A percentile compares a stretch with the other conserved stretches of the same genome.
Evolutionary conservation across 768 basidiomycete genomes (phyloP).

Genomic region (Roridomyces roridus): DNA sequence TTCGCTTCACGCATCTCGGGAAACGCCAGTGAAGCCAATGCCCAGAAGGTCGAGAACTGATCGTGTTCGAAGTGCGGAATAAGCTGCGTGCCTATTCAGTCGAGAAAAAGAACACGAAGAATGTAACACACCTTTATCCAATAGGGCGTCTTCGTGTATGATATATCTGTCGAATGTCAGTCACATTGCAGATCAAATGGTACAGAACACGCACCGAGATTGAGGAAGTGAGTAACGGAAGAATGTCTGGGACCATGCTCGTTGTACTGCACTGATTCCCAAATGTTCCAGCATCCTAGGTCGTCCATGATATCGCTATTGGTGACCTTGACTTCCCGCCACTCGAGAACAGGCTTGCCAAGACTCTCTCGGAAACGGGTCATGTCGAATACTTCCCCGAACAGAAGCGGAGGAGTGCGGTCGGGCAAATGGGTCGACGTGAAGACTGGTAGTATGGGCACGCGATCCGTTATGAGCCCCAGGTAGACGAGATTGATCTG

Average conservation of each 20-base stretch:
- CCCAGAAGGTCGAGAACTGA: conserved; percentile 16
- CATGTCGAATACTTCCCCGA: conserved; percentile 36
- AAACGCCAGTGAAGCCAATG: conserved; percentile 12
- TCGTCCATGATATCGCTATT: conserved; percentile 1
- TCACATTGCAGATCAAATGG: not conserved
- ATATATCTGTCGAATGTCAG: conserved; percentile 30
- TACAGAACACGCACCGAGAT: conserved; percentile 25
- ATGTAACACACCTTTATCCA: conserved; percentile 8
- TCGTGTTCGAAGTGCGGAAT: too few species aligned
- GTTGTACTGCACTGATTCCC: conserved; percentile 4
- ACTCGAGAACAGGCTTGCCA: conserved; percentile 39
- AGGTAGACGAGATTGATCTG: conserved; percentile 44
- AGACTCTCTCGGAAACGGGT: conserved; percentile 33
- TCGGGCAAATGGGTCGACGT: conserved; percentile 35
- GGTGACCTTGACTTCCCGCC: conserved; percentile 40
- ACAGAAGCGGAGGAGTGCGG: conserved; percentile 25
- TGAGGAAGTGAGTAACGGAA: not conserved
- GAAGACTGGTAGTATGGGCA: conserved; percentile 42
- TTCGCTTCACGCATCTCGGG: conserved; percentile 1
- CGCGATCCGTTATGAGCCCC: conserved; percentile 35
- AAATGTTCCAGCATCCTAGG: conserved; percentile 24
- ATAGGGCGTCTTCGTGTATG: conserved; percentile 16
- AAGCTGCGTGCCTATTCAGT: too few species aligned
- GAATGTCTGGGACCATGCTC: conserved; percentile 7
- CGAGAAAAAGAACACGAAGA: too few species aligned